Conservation (phyloP, 2,329 filamentous ascomycete species). For the Talaromyces sp. region DNA sequence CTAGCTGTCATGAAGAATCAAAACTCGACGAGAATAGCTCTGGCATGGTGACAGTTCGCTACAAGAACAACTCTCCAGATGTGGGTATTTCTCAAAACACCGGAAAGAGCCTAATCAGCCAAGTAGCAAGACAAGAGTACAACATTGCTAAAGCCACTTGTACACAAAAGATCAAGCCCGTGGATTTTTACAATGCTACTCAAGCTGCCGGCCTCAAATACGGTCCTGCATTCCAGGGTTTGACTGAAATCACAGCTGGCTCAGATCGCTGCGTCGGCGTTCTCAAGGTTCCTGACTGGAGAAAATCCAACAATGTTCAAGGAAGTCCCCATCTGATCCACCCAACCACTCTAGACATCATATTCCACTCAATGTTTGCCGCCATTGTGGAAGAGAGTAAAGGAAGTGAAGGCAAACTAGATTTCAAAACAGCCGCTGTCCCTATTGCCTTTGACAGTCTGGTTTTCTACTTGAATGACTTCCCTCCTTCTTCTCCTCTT, state of each 20-base stretch:
- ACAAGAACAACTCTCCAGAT: neutral
- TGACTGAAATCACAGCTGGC: neutral
- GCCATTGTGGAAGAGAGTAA: conserved; percentile 22
- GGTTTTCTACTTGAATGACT: neutral
- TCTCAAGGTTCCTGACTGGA: conserved; percentile 6
- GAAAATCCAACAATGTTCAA: conserved; percentile 32
- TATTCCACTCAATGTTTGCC: conserved; percentile 33
- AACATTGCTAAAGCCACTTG: neutral
- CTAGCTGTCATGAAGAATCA: neutral
- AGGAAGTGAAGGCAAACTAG: neutral
- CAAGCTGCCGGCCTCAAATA: conserved; percentile 7
- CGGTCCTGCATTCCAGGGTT: conserved; percentile 6
- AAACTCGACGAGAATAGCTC: neutral
- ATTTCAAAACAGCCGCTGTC: conserved; percentile 24
- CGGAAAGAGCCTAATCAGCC: neutral
- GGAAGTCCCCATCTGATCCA: conserved; percentile 38
- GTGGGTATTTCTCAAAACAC: neutral
- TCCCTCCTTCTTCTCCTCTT: neutral
- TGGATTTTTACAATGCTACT: neutral
- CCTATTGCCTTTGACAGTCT: conserved; percentile 24
- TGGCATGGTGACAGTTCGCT: conserved; percentile 5
- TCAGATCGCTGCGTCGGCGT: neutral
- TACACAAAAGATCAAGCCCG: neutral
- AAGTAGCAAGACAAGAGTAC: neutral
- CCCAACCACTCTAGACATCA: conserved; percentile 37